Percentiles rank a stretch among this genome's conserved stretches.
phyloP scores from a whole-genome alignment of 179 eudicot genomes.

The Spergularia azorica region DNA sequence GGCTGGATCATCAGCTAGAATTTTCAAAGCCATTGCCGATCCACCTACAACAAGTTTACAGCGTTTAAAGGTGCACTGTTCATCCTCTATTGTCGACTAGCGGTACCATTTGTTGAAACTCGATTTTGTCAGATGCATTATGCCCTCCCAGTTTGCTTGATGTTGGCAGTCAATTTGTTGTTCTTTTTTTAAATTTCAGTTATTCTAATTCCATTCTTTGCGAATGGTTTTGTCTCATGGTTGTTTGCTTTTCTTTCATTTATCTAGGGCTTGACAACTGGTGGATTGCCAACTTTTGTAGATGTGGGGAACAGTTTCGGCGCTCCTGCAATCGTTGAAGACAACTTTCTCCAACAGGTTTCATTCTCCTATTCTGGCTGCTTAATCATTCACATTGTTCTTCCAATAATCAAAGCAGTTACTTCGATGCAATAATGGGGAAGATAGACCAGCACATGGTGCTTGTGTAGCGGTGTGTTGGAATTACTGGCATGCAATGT shows the following conservation, averaged over 20 bases:
- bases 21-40: constrained; percentile 97
- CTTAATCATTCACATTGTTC: neutral
- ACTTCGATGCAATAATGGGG: neutral
- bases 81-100: neutral
- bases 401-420: neutral
- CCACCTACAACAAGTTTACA: constrained; percentile 99
- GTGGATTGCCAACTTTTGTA: constrained; percentile 95
- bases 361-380: neutral
- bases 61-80: constrained; percentile 72
- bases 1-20: constrained; percentile 63
- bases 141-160: neutral
- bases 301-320: constrained; percentile 99
- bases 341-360: constrained; percentile 89
- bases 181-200: neutral
- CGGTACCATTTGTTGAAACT: neutral
- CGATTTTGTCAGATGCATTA: neutral
- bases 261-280: constrained; percentile 92
- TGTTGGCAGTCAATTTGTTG: neutral
- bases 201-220: constrained; percentile 5
- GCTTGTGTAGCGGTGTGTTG: neutral
- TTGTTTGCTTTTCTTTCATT: constrained; percentile 15
- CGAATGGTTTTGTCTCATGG: neutral
- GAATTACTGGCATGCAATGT: neutral
- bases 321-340: constrained; percentile 95
- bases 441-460: neutral